Base-by-base conservation (phyloP, 306 rosid genomes). In the Quillaja saponaria region DNA sequence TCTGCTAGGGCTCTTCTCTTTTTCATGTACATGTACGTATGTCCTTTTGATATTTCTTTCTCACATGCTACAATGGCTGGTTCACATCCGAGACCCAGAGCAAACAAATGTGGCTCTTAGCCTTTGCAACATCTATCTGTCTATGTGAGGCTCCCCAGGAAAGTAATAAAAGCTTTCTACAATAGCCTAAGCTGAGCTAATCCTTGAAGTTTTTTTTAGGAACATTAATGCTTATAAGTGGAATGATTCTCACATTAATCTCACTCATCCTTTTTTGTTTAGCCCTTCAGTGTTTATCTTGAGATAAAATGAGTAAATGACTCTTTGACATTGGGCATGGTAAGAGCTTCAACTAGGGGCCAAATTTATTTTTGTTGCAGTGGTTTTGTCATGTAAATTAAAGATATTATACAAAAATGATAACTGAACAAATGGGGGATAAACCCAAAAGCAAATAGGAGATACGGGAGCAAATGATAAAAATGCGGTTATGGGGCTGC, bases 1-100 rank as follows among this genome's bases (percentile, higher is more conserved):
- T 15, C 14, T n/a, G 8, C 38, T 53, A 54, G 25, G 49, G 13
- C 52, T 39, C 62, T 28, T 40, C 62, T 56, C 55, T 49, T 44
- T 39, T 67, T 49, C 49, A 49, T 33, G 21, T 66, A 71, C 77
- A 54, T 60, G 40, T 47, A 34, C 55, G 67, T 53, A 34, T 61
- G 16, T 42, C 18, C 17, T 35, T 58, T 60, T 71, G n/a, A n/a
- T n/a, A 69, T 59, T 47, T 56, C 21, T 15, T 76, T 71, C 54
- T 40, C 56, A 48, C 31, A 1, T 49, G 25, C 52, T 55, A 49
- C 53, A 49, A 41, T 50, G 57, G 60, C 70, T 51, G 0, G 35
- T 10, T 16, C 39, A 42, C 45, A 15, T 42, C 58, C 21, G 44
- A 42, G 1, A 55, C 55, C 59, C 66, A 44, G 51, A 48, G 4